Evolutionary conservation across 768 basidiomycete genomes (phyloP).

Genomic region (Collybiopsis luxurians): DNA sequence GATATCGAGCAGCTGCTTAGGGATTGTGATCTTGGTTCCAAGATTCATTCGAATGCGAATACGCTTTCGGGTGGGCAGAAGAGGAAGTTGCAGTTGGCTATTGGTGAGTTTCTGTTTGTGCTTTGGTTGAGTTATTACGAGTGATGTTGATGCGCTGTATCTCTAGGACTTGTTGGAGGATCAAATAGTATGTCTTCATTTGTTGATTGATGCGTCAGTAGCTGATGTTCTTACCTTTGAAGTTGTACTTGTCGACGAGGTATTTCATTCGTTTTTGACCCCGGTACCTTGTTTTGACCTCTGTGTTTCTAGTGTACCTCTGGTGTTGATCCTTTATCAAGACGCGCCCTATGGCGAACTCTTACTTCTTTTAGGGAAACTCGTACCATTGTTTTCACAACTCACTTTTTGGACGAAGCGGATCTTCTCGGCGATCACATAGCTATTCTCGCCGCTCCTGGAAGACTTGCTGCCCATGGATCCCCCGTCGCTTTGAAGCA

Average conservation of each 20-base stretch:
- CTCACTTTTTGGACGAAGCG: constrained; percentile 82
- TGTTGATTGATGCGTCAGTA: not conserved
- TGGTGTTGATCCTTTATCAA: constrained; percentile 78
- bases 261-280: constrained; percentile 2
- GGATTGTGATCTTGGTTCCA: constrained; percentile 72
- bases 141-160: not conserved
- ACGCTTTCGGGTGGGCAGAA: constrained; percentile 81
- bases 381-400: constrained; percentile 73
- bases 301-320: constrained; percentile 53
- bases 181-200: constrained; percentile 53
- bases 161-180: constrained; percentile 62
- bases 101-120: constrained; percentile 20
- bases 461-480: constrained; percentile 70
- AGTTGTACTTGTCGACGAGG: constrained; percentile 61
- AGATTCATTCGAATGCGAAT: constrained; percentile 62
- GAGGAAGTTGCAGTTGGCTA: constrained; percentile 79
- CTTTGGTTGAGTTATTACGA: not conserved
- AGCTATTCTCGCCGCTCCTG: constrained; percentile 72
- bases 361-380: constrained; percentile 65
- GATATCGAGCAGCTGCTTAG: constrained; percentile 62
- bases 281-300: not conserved
- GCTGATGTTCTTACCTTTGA: not conserved
- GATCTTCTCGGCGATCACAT: constrained; percentile 77
- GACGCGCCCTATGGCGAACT: constrained; percentile 75
- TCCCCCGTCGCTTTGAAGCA: constrained; percentile 75